phyloP scores from a whole-genome alignment of 371 early-diverging fungal genomes.

The Actinomucor elegans region DNA sequence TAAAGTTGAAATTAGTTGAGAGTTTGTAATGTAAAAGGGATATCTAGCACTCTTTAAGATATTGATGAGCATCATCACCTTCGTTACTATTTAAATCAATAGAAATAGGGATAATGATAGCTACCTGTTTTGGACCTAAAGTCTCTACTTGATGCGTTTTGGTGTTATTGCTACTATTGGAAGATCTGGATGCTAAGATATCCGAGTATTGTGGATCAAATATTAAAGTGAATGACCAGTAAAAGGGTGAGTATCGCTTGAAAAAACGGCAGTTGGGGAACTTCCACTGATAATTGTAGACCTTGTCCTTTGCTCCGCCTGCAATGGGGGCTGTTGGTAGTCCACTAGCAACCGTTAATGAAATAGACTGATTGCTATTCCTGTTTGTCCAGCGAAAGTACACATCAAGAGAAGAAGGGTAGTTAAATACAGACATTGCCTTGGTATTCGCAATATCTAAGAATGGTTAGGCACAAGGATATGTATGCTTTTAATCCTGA shows the following conservation, averaged over 20 bases:
- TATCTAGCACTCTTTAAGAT: conserved; percentile 6
- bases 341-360: conserved; percentile 8
- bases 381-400: conserved; percentile 12
- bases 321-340: conserved; percentile 3
- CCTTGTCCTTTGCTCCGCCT: not conserved
- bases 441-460: not conserved
- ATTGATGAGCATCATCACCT: conserved; percentile 4
- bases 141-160: not conserved
- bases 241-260: conserved; percentile 11
- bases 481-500: not conserved
- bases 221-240: conserved; percentile 15
- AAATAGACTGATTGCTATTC: not conserved
- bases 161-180: not conserved
- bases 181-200: not conserved
- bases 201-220: conserved; percentile 15
- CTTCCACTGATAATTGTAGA: conserved; percentile 13
- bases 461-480: too few species aligned
- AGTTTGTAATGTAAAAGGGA: too few species aligned
- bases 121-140: conserved; percentile 2
- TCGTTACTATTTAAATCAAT: conserved; percentile 1
- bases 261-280: conserved; percentile 21
- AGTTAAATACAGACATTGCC: not conserved
- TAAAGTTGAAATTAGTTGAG: too few species aligned
- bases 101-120: conserved; percentile 4
- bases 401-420: conserved; percentile 16